phyloP scores from a whole-genome alignment of 768 basidiomycete genomes.

The Chalciporus piperatus region DNA sequence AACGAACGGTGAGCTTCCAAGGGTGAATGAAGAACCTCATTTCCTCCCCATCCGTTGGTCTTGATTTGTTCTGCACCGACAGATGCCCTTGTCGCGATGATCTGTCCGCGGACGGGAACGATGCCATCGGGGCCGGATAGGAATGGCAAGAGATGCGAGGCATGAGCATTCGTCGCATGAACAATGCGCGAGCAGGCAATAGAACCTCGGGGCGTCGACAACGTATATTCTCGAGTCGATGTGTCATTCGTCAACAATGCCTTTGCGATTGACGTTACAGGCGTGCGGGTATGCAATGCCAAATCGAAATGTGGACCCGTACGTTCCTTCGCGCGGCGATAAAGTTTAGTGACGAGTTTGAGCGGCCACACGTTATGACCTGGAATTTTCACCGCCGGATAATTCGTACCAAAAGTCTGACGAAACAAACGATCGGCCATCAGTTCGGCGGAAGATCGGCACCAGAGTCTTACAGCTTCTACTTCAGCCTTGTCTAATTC shows the following conservation, averaged over 20 bases:
- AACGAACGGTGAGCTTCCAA: too few species aligned
- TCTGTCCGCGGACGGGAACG: conserved; percentile 72
- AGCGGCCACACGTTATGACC: conserved; percentile 76
- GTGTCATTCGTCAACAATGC: conserved; percentile 5
- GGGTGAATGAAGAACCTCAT: conserved; percentile 23
- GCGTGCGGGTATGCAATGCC: conserved; percentile 68
- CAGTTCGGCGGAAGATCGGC: not conserved
- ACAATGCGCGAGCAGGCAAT: conserved; percentile 63
- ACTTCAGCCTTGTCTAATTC: conserved; percentile 51
- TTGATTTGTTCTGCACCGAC: conserved; percentile 40
- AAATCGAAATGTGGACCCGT: conserved; percentile 39
- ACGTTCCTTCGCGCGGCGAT: conserved; percentile 37
- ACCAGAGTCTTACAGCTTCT: conserved; percentile 37
- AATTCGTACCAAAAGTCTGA: conserved; percentile 36
- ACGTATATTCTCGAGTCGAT: not conserved
- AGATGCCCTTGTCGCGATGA: conserved; percentile 45
- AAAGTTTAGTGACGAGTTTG: conserved; percentile 74
- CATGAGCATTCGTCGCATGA: conserved; percentile 87
- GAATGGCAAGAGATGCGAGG: conserved; percentile 72
- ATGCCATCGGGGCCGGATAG: conserved; percentile 53
- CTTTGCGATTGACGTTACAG: conserved; percentile 48
- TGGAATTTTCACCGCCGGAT: conserved; percentile 50
- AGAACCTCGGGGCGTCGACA: conserved; percentile 61
- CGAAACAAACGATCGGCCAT: not conserved
- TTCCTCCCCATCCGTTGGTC: conserved; percentile 45